These are phyloP conservation scores for Diaporthe destruens DNA, from an alignment of 2,329 filamentous ascomycete genomes.

Conservation along the genomic window DNA sequence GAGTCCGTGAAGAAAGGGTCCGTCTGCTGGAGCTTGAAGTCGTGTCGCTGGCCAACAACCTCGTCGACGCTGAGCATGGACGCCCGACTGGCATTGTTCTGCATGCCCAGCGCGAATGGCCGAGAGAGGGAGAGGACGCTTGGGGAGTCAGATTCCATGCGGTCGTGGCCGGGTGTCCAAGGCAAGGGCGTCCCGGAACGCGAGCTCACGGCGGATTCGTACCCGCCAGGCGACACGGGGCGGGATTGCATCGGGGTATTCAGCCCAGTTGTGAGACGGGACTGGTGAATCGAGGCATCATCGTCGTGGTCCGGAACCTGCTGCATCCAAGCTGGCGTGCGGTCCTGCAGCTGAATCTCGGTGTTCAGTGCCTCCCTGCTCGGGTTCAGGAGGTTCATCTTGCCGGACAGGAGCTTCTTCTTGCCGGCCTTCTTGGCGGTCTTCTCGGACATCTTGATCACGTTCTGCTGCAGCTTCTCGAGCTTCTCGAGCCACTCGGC, in stretches of 20 bases:
- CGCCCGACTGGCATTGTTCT: conserved; percentile 52
- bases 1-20: conserved; percentile 77
- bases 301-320: conserved; percentile 34
- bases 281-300: conserved; percentile 27
- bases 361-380: conserved; percentile 36
- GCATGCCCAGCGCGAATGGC: conserved; percentile 35
- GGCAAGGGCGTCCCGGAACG: conserved; percentile 26
- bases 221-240: conserved; percentile 40
- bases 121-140: conserved; percentile 33
- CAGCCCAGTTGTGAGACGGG: conserved; percentile 41
- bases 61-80: conserved; percentile 67
- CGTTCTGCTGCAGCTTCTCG: conserved; percentile 69
- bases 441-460: conserved; percentile 58
- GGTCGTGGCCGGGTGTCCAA: conserved; percentile 39
- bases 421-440: conserved; percentile 46
- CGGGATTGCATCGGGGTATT: conserved; percentile 43
- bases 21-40: conserved; percentile 74
- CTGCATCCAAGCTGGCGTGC: conserved; percentile 37
- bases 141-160: conserved; percentile 35
- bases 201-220: conserved; percentile 40
- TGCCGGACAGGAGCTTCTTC: conserved; percentile 43
- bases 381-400: conserved; percentile 40
- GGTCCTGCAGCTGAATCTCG: conserved; percentile 39
- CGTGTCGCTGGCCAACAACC: conserved; percentile 71
- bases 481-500: conserved; percentile 75